These are phyloP conservation scores for Calonectria hawksworthii DNA, from an alignment of 2,329 filamentous ascomycete genomes.

Conservation along the genomic window DNA sequence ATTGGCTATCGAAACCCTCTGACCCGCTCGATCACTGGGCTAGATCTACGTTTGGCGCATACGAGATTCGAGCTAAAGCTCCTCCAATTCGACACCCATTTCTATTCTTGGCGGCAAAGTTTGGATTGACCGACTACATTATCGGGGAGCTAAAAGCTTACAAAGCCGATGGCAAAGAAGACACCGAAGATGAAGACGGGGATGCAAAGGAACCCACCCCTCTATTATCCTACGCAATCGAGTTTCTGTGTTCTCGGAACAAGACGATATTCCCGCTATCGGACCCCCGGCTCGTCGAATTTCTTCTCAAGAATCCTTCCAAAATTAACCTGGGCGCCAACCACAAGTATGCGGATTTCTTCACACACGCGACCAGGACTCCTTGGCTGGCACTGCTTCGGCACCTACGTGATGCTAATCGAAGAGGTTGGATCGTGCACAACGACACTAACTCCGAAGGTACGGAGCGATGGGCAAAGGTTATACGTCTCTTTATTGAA, in stretches of 20 bases:
- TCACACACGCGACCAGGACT: constrained; percentile 37
- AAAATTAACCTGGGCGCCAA: constrained; percentile 35
- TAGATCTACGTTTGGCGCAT: constrained; percentile 48
- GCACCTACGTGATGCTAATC: constrained; percentile 48
- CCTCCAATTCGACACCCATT: constrained; percentile 49
- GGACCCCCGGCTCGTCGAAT: constrained; percentile 43
- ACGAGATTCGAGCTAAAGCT: constrained; percentile 49
- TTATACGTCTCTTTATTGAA: constrained; percentile 46
- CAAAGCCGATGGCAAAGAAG: neutral
- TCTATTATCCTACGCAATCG: constrained; percentile 49
- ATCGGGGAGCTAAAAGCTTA: constrained; percentile 36
- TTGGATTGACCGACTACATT: constrained; percentile 49
- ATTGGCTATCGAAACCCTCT: constrained; percentile 45
- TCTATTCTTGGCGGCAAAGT: constrained; percentile 50
- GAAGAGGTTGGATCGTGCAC: constrained; percentile 48
- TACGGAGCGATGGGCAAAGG: constrained; percentile 47
- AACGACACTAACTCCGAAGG: constrained; percentile 47
- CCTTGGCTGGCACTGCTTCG: constrained; percentile 49
- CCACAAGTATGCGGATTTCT: constrained; percentile 42
- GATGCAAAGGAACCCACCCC: constrained; percentile 41
- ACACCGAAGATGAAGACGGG: neutral
- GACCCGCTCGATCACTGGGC: constrained; percentile 52
- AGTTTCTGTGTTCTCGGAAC: constrained; percentile 51
- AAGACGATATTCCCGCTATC: constrained; percentile 53
- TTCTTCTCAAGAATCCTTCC: constrained; percentile 39